Conservation (phyloP, 139 green algal species). For the Penium margaritaceum region DNA sequence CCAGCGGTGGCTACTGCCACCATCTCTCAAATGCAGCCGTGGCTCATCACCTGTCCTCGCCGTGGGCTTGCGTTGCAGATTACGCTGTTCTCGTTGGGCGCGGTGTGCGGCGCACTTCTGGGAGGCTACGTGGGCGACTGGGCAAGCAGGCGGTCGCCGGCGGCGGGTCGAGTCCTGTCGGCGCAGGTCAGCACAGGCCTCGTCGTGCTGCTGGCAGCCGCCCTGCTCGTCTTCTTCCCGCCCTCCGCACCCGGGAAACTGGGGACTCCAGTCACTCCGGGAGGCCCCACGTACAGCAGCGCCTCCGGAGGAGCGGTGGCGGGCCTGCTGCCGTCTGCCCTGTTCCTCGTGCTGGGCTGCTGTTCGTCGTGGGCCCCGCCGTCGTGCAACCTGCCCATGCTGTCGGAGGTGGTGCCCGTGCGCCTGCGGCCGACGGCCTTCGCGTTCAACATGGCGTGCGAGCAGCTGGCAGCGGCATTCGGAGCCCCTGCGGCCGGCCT, state of each 20-base stretch:
- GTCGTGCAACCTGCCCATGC: constrained; percentile 38
- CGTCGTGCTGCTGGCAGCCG: constrained; percentile 12
- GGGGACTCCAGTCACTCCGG: too few relatives aligned
- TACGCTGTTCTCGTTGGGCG: constrained; percentile 13
- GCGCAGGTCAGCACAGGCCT: constrained; percentile 19
- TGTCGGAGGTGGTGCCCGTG: constrained; percentile 34
- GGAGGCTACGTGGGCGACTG: constrained; percentile 20
- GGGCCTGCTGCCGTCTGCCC: not conserved
- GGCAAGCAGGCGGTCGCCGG: not conserved
- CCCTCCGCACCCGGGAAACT: not conserved
- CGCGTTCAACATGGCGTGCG: constrained; percentile 23
- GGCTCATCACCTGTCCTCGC: too few relatives aligned
- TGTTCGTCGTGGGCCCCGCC: constrained; percentile 11
- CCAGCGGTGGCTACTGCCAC: too few relatives aligned
- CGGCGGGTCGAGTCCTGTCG: constrained; percentile 24
- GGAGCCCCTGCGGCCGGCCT: constrained; percentile 13
- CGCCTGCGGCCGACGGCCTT: constrained; percentile 34
- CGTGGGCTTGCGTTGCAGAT: constrained; percentile 7
- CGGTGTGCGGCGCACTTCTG: not conserved
- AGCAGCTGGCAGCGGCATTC: not conserved
- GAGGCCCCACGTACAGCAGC: too few relatives aligned
- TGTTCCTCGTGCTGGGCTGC: constrained; percentile 44
- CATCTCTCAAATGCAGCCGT: too few relatives aligned
- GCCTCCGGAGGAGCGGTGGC: not conserved
- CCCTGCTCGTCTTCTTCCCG: constrained; percentile 11